Evolutionary conservation across 164 flowering plant species (phyloP).

Genomic region (Houttuynia cordata): DNA sequence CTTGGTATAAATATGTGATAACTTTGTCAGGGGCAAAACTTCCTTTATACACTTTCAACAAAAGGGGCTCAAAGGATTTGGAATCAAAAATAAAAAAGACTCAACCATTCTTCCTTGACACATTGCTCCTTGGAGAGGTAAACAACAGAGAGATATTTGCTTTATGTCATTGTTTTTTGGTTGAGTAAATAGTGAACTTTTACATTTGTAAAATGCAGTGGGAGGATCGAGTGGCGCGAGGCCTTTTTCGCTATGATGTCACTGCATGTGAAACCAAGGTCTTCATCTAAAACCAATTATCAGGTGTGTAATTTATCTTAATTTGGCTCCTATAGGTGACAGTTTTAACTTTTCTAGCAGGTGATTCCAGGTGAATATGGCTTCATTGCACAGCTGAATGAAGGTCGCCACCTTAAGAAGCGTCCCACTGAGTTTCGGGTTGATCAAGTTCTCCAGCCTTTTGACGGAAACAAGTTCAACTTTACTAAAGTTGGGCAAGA

Average conservation of each 20-base stretch:
- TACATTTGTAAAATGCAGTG: slow-evolving; percentile 23
- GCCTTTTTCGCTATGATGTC: slow-evolving; percentile 80
- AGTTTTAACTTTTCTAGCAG: slow-evolving; percentile 2
- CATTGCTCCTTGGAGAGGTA: slow-evolving; percentile 29
- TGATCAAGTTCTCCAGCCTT: slow-evolving; percentile 71
- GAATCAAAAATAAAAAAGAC: background rate
- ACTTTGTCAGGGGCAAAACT: slow-evolving; percentile 20
- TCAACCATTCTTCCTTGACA: slow-evolving; percentile 16
- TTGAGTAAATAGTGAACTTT: background rate
- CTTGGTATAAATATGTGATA: background rate
- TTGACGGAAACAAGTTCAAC: slow-evolving; percentile 73
- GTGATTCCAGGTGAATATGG: slow-evolving; percentile 56
- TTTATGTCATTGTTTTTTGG: background rate
- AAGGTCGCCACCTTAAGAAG: slow-evolving; percentile 81
- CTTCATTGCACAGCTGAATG: slow-evolving; percentile 80
- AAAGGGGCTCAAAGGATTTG: slow-evolving; percentile 7
- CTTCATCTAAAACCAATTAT: background rate
- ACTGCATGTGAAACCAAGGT: slow-evolving; percentile 63
- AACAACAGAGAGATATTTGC: background rate
- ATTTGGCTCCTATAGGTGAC: background rate
- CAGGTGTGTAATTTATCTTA: background rate
- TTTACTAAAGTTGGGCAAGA: slow-evolving; percentile 92
- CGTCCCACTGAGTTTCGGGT: slow-evolving; percentile 75
- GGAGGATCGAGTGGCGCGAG: slow-evolving; percentile 60
- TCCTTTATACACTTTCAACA: slow-evolving; percentile 37